These are phyloP conservation scores for Komagataella pastoris DNA, from an alignment of 805 yeast species.

Conservation along the genomic window DNA sequence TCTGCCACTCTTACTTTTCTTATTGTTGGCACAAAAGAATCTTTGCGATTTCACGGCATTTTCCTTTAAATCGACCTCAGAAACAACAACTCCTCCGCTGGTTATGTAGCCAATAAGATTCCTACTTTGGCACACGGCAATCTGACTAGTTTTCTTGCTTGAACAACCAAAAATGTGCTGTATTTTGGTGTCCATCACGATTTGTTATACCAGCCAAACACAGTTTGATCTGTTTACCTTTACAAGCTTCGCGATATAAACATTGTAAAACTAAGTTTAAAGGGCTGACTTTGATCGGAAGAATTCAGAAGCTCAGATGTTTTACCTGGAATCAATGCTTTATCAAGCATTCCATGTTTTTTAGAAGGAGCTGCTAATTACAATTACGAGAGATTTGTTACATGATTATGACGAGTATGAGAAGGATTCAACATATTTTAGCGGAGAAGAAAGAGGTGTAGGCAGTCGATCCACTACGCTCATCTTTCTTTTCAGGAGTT, in stretches of 20 bases:
- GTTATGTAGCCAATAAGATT: conserved; percentile 38
- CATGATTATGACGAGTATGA: too few relatives aligned
- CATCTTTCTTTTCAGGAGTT: background rate
- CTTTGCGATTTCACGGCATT: conserved; percentile 21
- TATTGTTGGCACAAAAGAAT: conserved; percentile 36
- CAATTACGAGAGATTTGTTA: too few relatives aligned
- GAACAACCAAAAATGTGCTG: conserved; percentile 33
- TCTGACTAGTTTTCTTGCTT: conserved; percentile 25
- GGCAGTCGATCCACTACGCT: background rate
- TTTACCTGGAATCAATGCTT: too few relatives aligned
- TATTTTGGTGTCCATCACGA: background rate
- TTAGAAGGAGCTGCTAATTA: too few relatives aligned
- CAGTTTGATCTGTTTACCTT: background rate
- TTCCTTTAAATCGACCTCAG: conserved; percentile 13
- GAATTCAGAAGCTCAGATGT: too few relatives aligned
- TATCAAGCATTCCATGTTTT: too few relatives aligned
- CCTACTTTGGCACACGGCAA: conserved; percentile 19
- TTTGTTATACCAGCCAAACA: background rate
- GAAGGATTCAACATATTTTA: too few relatives aligned
- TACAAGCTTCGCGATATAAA: background rate
- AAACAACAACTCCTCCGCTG: conserved; percentile 47
- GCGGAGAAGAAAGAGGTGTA: background rate
- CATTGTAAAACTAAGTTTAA: too few relatives aligned
- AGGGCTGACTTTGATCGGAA: too few relatives aligned
- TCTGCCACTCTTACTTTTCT: conserved; percentile 1